Evolutionary conservation across 371 early-diverging fungal species (phyloP).

Genomic region (Ecytonucleospora hepatopenaei): DNA sequence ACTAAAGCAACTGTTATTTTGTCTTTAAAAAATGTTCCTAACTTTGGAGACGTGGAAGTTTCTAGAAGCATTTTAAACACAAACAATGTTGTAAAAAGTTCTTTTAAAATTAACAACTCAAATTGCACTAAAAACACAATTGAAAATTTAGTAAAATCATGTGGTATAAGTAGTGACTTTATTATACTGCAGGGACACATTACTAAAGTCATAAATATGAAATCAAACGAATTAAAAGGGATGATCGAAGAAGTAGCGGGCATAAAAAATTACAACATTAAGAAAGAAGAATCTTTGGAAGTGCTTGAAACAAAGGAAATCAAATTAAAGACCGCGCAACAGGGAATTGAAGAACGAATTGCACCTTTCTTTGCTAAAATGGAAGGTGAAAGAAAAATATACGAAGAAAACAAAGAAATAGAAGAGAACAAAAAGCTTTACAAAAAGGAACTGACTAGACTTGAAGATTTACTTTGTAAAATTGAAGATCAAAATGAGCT

Average conservation of each 20-base stretch:
- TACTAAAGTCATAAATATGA: conserved; percentile 95
- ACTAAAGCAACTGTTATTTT: conserved; percentile 68
- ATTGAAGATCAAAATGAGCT: conserved; percentile 13
- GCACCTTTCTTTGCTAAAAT: conserved; percentile 77
- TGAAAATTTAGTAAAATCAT: conserved; percentile 19
- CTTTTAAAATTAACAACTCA: conserved; percentile 31
- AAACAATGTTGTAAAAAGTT: conserved; percentile 29
- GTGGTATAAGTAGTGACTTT: conserved; percentile 40
- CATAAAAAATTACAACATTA: conserved; percentile 85
- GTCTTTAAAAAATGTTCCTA: not conserved
- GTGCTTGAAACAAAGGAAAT: conserved; percentile 84
- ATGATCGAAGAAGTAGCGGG: conserved; percentile 98
- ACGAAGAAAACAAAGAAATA: conserved; percentile 63
- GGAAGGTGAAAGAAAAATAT: conserved; percentile 70
- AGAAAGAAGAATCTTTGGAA: conserved; percentile 78
- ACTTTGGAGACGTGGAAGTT: not conserved
- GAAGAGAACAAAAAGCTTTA: conserved; percentile 13
- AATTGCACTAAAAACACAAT: conserved; percentile 16
- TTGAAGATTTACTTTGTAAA: not conserved
- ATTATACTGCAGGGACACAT: conserved; percentile 83
- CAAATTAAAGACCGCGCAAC: conserved; percentile 75
- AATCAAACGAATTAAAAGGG: conserved; percentile 75
- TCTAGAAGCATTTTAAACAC: conserved; percentile 65
- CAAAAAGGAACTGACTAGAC: conserved; percentile 6
- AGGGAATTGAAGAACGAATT: conserved; percentile 73